Percentiles rank a stretch among this genome's conserved stretches.
Conservation (phyloP, 345 rosid genomes). For the Murraya paniculata region DNA sequence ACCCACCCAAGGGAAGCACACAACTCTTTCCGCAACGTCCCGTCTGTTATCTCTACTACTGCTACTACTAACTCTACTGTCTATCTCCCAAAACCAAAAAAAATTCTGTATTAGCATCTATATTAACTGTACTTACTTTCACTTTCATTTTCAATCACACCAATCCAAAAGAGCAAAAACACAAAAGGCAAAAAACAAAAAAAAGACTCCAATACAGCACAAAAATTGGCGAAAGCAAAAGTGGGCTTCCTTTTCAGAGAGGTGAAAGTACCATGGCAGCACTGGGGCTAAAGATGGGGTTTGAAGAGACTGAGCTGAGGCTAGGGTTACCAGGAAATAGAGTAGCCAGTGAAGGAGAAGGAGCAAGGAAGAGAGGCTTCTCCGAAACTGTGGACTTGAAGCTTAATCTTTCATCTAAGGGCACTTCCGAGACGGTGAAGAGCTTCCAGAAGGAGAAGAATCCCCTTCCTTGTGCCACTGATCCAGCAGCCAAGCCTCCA, state of each 20-base stretch:
- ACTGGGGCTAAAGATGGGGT: slow-evolving; percentile 25
- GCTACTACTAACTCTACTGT: background rate
- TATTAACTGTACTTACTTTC: background rate
- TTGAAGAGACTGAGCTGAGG: slow-evolving; percentile 75
- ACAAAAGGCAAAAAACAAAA: background rate
- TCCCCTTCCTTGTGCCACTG: slow-evolving; percentile 35
- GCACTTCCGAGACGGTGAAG: slow-evolving; percentile 2
- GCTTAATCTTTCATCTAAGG: slow-evolving; percentile 58
- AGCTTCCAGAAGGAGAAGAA: slow-evolving; percentile 25
- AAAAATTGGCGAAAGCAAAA: background rate
- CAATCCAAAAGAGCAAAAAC: slow-evolving; percentile 3
- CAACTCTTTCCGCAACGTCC: slow-evolving; percentile 16
- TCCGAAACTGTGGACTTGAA: slow-evolving; percentile 73
- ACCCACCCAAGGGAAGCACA: slow-evolving; percentile 15
- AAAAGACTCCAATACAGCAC: background rate
- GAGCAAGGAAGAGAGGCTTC: slow-evolving; percentile 65
- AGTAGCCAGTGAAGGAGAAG: slow-evolving; percentile 28
- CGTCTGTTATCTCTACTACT: slow-evolving; percentile 1
- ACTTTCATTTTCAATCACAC: background rate
- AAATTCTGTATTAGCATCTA: too few relatives aligned
- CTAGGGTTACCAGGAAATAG: slow-evolving; percentile 72
- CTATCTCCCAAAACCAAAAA: background rate
- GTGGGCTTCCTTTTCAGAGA: background rate
- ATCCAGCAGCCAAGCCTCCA: slow-evolving; percentile 70
- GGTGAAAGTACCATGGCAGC: slow-evolving; percentile 25